phyloP scores from a whole-genome alignment of 371 early-diverging fungal genomes.

The Mucor irregularis region DNA sequence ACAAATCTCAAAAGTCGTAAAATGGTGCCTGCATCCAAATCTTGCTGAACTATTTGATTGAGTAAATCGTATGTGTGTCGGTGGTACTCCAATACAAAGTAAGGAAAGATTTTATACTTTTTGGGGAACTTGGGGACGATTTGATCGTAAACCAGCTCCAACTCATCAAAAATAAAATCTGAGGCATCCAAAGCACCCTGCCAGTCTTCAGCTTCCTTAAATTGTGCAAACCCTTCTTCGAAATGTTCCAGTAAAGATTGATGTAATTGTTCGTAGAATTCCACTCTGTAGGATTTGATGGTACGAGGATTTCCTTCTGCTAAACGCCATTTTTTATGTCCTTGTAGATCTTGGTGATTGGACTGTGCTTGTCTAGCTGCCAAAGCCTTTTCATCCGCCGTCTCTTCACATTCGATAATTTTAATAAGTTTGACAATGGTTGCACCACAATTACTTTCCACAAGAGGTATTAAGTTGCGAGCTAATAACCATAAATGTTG shows the following conservation, averaged over 20 bases:
- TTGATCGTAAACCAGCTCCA: constrained; percentile 84
- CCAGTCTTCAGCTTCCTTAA: constrained; percentile 50
- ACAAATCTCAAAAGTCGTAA: constrained; percentile 85
- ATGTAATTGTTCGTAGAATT: constrained; percentile 76
- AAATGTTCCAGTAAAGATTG: constrained; percentile 70
- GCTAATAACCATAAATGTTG: constrained; percentile 84
- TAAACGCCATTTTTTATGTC: constrained; percentile 52
- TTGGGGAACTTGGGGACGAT: constrained; percentile 88
- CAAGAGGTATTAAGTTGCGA: constrained; percentile 74
- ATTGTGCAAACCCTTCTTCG: constrained; percentile 51
- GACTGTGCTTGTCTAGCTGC: constrained; percentile 60
- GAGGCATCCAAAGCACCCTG: constrained; percentile 64
- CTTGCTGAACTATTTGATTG: constrained; percentile 72
- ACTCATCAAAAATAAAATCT: constrained; percentile 85
- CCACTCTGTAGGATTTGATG: constrained; percentile 74
- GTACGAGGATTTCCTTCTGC: constrained; percentile 61
- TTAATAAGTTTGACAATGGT: constrained; percentile 85
- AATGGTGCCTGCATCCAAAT: constrained; percentile 78
- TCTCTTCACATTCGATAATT: constrained; percentile 90
- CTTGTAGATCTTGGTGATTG: constrained; percentile 58
- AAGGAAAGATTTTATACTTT: constrained; percentile 88
- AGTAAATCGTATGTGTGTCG: constrained; percentile 79
- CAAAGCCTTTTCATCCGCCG: constrained; percentile 76
- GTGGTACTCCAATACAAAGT: constrained; percentile 93
- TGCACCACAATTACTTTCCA: constrained; percentile 64